A percentile compares a stretch with the other conserved stretches of the same genome.
phyloP scores from a whole-genome alignment of 306 rosid genomes.

The Vigna radiata region DNA sequence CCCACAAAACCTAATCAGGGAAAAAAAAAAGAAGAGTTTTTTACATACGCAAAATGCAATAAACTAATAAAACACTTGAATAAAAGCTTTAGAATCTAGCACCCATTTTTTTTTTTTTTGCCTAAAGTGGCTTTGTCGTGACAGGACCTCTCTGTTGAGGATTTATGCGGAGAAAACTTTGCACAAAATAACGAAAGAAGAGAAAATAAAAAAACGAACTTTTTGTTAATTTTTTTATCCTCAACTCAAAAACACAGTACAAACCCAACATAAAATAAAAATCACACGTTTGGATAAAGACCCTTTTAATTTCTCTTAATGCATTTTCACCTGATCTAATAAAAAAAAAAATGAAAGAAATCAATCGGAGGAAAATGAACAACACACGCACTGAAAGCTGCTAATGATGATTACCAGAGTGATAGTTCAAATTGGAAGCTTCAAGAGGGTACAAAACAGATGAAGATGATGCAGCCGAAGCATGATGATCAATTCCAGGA shows the following conservation, averaged over 20 bases:
- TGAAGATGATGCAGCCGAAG: slow-evolving; percentile 46
- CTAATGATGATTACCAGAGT: slow-evolving; percentile 55
- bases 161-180: neutral
- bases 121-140: slow-evolving; percentile 13
- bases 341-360: neutral
- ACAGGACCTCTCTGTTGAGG: neutral
- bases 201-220: neutral
- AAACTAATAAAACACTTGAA: slow-evolving; percentile 12
- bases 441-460: slow-evolving; percentile 54
- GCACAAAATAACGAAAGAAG: neutral
- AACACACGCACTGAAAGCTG: neutral
- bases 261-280: too few relatives aligned
- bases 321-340: neutral
- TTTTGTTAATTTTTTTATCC: too few relatives aligned
- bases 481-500: slow-evolving; percentile 57
- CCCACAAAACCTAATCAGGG: slow-evolving; percentile 38
- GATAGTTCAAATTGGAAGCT: slow-evolving; percentile 60
- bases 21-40: neutral
- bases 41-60: neutral
- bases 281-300: neutral
- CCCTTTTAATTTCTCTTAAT: neutral
- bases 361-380: neutral
- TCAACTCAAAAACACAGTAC: neutral
- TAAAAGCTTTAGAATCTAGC: slow-evolving; percentile 19
- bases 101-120: slow-evolving; percentile 15